Base-by-base conservation (phyloP, 1,284 basidiomycete species). In the Golubevia pallescens region DNA sequence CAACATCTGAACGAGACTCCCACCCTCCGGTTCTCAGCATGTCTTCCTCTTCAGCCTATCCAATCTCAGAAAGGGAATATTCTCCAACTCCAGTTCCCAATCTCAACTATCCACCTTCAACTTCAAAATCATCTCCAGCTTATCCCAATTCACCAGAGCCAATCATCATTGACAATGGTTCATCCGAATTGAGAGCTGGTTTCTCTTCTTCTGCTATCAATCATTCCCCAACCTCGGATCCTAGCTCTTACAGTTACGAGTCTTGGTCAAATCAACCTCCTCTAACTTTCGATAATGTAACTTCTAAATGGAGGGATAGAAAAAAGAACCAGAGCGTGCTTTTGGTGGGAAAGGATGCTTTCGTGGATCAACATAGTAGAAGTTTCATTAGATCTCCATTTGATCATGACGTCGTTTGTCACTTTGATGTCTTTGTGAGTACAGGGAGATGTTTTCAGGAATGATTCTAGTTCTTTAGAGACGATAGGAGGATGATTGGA, bases 381-480 rank as follows among this genome's bases (percentile, higher is more conserved):
- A 67, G 71, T 20, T 63, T 65, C 57, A 77, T 82, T 54, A 73
- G 76, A 42, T 77, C 70, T 53, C 72, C 83, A 1, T 83, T 78
- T 55, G 83, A 85, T 58, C 63, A 42, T 51, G 80, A 84, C 56
- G 79, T 85, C 14, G 73, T 85, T n/a, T 80, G 77, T 52, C 70
- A 70, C 21, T 77, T 74, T 63, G 83, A 85, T 58, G 72, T 78
- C 1, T 79, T 84, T 77, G 68, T 71, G 58, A 60, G 68, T 63
- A 13, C 19, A 19, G 42, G 8, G 42, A 48, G 42, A 38, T 4
- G 10, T 38, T 38, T 38, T n/a, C n/a, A n/a, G n/a, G 34, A 38
- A 5, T 38, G 34, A 10, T 4, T 38, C 34, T 38, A 38, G 34
- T 10, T 38, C 5, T n/a, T n/a, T n/a, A n/a, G n/a, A n/a, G n/a